phyloP scores from a whole-genome alignment of 345 rosid species.

The Ceriops decandra region DNA sequence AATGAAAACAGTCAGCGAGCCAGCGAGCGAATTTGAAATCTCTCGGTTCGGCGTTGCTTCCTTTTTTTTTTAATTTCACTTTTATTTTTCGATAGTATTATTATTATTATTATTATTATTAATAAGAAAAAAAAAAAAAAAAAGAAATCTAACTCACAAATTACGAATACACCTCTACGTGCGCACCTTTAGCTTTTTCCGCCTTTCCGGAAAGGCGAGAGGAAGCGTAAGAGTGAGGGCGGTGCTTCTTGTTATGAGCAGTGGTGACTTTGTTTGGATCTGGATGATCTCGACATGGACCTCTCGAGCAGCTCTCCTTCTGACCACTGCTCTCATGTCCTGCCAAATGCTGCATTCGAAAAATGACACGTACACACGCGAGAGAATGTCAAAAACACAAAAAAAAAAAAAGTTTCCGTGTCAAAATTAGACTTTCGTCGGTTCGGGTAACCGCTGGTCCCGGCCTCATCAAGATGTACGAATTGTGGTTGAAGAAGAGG shows the following conservation, averaged over 20 bases:
- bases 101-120: no score
- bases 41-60: neutral
- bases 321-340: conserved; percentile 47
- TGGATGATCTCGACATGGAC: conserved; percentile 49
- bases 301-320: conserved; percentile 47
- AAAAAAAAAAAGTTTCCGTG: no score
- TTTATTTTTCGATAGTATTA: no score
- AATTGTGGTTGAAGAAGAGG: neutral
- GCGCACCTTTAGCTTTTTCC: conserved; percentile 61
- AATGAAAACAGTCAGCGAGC: conserved; percentile 17
- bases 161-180: neutral
- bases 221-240: conserved; percentile 7
- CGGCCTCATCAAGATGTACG: no score
- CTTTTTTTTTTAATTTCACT: neutral
- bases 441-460: no score
- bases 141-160: neutral
- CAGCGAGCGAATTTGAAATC: conserved; percentile 21
- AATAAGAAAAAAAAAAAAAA: neutral
- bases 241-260: conserved; percentile 14
- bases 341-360: conserved; percentile 51
- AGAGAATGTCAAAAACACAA: no score
- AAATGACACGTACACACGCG: neutral
- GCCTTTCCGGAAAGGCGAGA: conserved; percentile 45
- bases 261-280: conserved; percentile 63
- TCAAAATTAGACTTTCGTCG: no score